phyloP scores from a whole-genome alignment of 768 basidiomycete species.

The Nidularia pulvinata region DNA sequence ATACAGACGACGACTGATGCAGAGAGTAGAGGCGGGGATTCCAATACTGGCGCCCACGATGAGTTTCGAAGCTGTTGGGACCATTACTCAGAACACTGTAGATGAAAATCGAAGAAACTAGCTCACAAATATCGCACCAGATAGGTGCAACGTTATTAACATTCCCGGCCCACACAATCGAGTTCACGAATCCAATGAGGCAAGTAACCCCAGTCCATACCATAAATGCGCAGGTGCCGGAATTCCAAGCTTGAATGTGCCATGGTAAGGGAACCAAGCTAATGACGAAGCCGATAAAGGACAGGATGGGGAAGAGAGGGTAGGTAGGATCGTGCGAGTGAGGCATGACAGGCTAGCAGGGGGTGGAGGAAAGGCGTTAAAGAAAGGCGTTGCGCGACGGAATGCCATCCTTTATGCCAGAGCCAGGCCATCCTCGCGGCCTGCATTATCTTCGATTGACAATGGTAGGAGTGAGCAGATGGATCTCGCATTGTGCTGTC shows the following conservation, averaged over 20 bases:
- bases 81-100: too few species aligned
- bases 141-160: conserved; percentile 37
- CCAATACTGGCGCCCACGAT: conserved; percentile 39
- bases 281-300: conserved; percentile 45
- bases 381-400: neutral
- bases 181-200: conserved; percentile 46
- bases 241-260: conserved; percentile 51
- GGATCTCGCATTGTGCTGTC: neutral
- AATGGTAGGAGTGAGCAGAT: neutral
- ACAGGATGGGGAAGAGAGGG: conserved; percentile 31
- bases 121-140: conserved; percentile 68
- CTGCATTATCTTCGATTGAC: neutral
- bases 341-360: neutral
- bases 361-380: neutral
- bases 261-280: conserved; percentile 48
- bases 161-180: conserved; percentile 51
- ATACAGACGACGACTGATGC: conserved; percentile 52
- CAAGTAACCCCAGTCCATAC: conserved; percentile 38
- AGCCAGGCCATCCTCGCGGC: neutral
- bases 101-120: too few species aligned
- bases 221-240: conserved; percentile 44
- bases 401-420: neutral
- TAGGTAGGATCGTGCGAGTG: conserved; percentile 17
- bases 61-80: conserved; percentile 40
- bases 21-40: conserved; percentile 44